These are phyloP conservation scores for Stemphylium vesicarium DNA, from an alignment of 2,329 filamentous ascomycete genomes.

Conservation along the genomic window DNA sequence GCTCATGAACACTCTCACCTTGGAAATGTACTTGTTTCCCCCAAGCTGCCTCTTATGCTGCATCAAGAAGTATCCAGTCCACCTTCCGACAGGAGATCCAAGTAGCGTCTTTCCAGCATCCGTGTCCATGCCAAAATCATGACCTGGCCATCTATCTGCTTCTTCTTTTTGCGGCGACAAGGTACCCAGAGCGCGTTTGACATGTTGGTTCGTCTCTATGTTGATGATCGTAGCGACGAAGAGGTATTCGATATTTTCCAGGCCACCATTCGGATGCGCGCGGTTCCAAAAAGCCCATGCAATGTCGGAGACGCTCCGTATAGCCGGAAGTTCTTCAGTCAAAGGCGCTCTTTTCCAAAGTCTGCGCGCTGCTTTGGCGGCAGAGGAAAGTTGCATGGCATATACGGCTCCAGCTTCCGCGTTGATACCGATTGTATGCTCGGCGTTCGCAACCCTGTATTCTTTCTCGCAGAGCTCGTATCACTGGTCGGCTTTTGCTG, in stretches of 20 bases:
- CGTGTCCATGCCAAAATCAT: slow-evolving; percentile 20
- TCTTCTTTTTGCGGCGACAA: slow-evolving; percentile 8
- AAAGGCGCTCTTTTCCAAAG: slow-evolving; percentile 15
- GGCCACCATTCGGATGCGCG: background rate
- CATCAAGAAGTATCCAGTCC: slow-evolving; percentile 23
- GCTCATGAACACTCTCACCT: slow-evolving; percentile 19
- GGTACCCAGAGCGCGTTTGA: slow-evolving; percentile 14
- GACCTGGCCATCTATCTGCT: slow-evolving; percentile 21
- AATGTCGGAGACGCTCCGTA: slow-evolving; percentile 25
- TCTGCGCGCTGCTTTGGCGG: slow-evolving; percentile 11
- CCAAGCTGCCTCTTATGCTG: slow-evolving; percentile 22
- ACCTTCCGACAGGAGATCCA: slow-evolving; percentile 19
- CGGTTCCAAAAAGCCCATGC: slow-evolving; percentile 31
- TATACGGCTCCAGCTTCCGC: slow-evolving; percentile 13
- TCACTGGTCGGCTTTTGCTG: slow-evolving; percentile 10
- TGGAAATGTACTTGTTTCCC: slow-evolving; percentile 14
- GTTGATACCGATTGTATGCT: slow-evolving; percentile 20
- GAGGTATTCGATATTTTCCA: slow-evolving; percentile 27
- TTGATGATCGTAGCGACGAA: slow-evolving; percentile 21
- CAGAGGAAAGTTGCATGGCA: slow-evolving; percentile 8
- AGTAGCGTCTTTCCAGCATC: slow-evolving; percentile 26
- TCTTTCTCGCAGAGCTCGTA: slow-evolving; percentile 23
- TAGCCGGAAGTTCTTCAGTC: slow-evolving; percentile 20
- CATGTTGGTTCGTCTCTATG: slow-evolving; percentile 17
- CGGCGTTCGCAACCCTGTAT: slow-evolving; percentile 17